These are phyloP conservation scores for Aspergillus fumigatiaffinis DNA, from an alignment of 2,329 filamentous ascomycete species.

Conservation along the genomic window DNA sequence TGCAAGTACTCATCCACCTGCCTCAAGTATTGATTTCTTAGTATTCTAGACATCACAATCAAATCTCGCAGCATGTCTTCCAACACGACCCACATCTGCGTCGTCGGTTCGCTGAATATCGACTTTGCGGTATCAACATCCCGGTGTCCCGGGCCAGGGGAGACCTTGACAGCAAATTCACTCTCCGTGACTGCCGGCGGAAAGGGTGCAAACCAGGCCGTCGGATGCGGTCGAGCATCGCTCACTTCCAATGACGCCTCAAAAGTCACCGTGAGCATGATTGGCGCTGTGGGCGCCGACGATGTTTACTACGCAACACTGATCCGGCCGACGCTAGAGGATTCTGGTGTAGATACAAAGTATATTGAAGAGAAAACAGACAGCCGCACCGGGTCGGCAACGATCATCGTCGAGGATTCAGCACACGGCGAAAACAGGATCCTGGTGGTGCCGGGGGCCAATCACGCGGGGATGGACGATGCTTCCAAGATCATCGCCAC, in stretches of 20 bases:
- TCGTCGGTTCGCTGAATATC: constrained; percentile 85
- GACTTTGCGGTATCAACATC: constrained; percentile 80
- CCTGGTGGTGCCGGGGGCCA: constrained; percentile 64
- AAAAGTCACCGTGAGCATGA: constrained; percentile 55
- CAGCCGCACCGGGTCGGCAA: constrained; percentile 46
- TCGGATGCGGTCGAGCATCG: background rate
- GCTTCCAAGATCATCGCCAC: constrained; percentile 25
- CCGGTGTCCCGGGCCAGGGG: constrained; percentile 72
- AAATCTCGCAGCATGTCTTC: background rate
- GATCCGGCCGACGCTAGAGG: constrained; percentile 51
- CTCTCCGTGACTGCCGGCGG: constrained; percentile 48
- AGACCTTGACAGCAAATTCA: constrained; percentile 72
- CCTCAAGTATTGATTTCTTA: too few species aligned
- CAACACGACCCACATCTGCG: constrained; percentile 52
- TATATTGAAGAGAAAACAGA: constrained; percentile 50
- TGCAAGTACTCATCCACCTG: background rate
- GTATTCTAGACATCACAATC: too few species aligned
- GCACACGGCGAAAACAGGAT: constrained; percentile 67
- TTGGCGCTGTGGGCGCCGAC: constrained; percentile 60
- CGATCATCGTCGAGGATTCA: constrained; percentile 67
- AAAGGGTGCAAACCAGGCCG: background rate
- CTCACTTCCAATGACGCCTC: constrained; percentile 52
- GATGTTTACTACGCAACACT: constrained; percentile 58
- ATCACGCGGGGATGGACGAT: constrained; percentile 41
- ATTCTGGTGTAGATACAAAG: constrained; percentile 56